A percentile compares a stretch with the other conserved stretches of the same genome.
Conservation (phyloP, 2,329 filamentous ascomycete species). For the Aspergillus pseudoterreus region DNA sequence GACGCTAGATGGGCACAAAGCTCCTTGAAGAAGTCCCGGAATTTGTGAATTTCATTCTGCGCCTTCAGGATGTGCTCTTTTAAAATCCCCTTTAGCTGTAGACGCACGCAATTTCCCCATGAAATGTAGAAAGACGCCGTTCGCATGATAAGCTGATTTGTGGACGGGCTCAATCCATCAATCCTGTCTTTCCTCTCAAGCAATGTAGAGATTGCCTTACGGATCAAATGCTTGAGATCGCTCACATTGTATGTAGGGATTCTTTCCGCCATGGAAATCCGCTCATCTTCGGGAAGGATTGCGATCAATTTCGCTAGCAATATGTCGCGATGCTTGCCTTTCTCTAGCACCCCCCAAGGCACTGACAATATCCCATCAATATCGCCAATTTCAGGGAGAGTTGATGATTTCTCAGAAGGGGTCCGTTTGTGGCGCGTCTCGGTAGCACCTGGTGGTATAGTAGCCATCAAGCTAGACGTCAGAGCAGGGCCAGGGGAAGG, state of each 20-base stretch:
- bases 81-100: constrained; percentile 16
- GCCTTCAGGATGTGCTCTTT: constrained; percentile 20
- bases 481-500: constrained; percentile 17
- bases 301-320: constrained; percentile 30
- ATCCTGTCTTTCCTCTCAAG: constrained; percentile 4
- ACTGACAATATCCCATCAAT: constrained; percentile 27
- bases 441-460: constrained; percentile 5
- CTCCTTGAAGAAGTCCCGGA: constrained; percentile 28
- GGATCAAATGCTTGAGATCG: constrained; percentile 11
- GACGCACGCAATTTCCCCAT: constrained; percentile 26
- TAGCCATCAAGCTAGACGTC: constrained; percentile 7
- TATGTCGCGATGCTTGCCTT: constrained; percentile 34
- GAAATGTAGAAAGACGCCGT: constrained; percentile 28
- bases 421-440: neutral
- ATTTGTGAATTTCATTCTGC: constrained; percentile 18
- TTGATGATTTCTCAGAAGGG: neutral
- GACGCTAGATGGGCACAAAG: constrained; percentile 21
- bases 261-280: constrained; percentile 7
- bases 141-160: constrained; percentile 20
- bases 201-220: constrained; percentile 16
- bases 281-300: constrained; percentile 18
- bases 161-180: constrained; percentile 1
- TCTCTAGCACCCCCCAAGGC: constrained; percentile 34
- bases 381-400: constrained; percentile 19
- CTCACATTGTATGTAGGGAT: constrained; percentile 12